Percentiles rank a stretch among this genome's conserved stretches.
phyloP scores from a whole-genome alignment of 73 alveolate genomes.

The Tetrahymena elliotti region DNA sequence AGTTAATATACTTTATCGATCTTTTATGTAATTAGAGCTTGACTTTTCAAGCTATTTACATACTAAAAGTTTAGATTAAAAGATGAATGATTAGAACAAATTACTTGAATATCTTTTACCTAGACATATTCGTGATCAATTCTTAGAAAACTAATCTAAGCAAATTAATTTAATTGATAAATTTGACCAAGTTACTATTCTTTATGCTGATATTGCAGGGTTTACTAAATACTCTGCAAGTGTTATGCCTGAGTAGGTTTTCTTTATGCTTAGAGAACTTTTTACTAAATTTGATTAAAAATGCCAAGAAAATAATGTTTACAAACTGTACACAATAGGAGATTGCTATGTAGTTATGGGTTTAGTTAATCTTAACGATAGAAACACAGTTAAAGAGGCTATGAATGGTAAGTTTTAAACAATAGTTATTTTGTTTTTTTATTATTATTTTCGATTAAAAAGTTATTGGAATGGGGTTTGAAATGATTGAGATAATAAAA shows the following conservation, averaged over 20 bases:
- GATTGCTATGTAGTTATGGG: constrained; percentile 97
- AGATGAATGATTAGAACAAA: neutral
- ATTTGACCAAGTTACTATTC: constrained; percentile 80
- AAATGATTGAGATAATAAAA: constrained; percentile 81
- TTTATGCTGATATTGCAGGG: constrained; percentile 89
- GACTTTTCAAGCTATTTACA: neutral
- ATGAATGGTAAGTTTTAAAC: constrained; percentile 29
- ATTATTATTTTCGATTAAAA: neutral
- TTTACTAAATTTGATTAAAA: constrained; percentile 88
- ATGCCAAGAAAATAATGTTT: constrained; percentile 78
- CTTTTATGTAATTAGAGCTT: neutral
- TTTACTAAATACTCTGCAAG: constrained; percentile 65
- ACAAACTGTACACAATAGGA: constrained; percentile 95
- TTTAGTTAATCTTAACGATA: constrained; percentile 78
- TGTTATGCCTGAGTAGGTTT: constrained; percentile 81
- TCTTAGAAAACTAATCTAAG: constrained; percentile 41
- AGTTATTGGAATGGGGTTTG: constrained; percentile 56
- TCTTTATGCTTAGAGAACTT: constrained; percentile 75
- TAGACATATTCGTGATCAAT: constrained; percentile 40
- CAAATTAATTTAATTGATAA: constrained; percentile 67
- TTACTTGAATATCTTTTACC: constrained; percentile 31
- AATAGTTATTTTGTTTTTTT: neutral
- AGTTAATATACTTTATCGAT: neutral
- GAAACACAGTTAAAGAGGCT: constrained; percentile 89
- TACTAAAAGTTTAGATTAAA: neutral